Evolutionary conservation across 495 filamentous ascomycete species (phyloP), one percentile per base, ranked within the genome.

Genomic region (Penicillium cinerascens): DNA sequence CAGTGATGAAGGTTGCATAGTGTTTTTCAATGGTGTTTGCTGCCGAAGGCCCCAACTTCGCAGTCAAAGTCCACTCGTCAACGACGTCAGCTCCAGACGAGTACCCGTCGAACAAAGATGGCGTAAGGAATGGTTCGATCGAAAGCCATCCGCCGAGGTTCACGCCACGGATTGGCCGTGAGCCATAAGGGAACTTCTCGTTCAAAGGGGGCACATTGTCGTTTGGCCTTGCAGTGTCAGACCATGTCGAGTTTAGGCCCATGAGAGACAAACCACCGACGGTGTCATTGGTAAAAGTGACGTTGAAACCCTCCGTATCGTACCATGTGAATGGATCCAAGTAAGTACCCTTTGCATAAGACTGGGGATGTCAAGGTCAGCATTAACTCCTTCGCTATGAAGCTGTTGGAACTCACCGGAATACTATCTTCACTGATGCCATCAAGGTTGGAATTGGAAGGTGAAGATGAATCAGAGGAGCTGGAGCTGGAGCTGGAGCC

Each of bases 111-210:
- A 99, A 99, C 25, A 97, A 76, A 2, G 91, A 96, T 0, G 95
- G 95, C 15, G 87, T 91, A 62, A 99, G 97, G 61, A 95, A 96
- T 0, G 95, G 95, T 56, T 99, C 95, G 7, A 99, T 73, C 0
- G 86, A 87, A 3, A 99, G 79, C 95, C 93, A 99, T 23, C 95
- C 95, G 33, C 95, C 93, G 4, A 97, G 59, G 65, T 97, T 99
- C 20, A 97, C 87, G 2, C 95, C 95, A 1, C 92, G 82, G 22
- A 93, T 89, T 5, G 91, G 91, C 42, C 72, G 81, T 3, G 79
- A 81, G 1, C 87, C 82, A 63, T 97, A 99, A n/a, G 82, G 73
- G 51, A 79, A 81, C 0, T 58, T 48, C 54, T 93, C 74, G 49
- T 90, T 81, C 11, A 99, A 75, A 1, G 88, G 72, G 15, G 91